phyloP scores from a whole-genome alignment of 768 basidiomycete genomes.

The Boletus pseudopeckii region DNA sequence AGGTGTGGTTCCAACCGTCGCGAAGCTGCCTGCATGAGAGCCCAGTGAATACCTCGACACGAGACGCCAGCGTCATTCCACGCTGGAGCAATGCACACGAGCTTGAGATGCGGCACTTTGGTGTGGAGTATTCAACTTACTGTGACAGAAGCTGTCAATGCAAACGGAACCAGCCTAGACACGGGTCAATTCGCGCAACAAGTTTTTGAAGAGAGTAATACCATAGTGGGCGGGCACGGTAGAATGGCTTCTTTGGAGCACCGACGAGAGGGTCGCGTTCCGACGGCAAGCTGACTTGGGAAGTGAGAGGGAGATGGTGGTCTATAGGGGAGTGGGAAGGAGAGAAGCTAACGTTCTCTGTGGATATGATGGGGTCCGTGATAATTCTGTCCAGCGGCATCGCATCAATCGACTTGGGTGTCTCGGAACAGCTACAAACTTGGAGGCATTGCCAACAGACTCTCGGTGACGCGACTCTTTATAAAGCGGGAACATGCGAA shows the following conservation, averaged over 20 bases:
- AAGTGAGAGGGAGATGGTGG: slow-evolving; percentile 12
- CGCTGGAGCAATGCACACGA: slow-evolving; percentile 44
- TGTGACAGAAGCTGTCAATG: slow-evolving; percentile 60
- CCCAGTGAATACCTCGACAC: slow-evolving; percentile 76
- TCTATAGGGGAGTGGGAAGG: slow-evolving; percentile 23
- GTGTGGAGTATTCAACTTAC: slow-evolving; percentile 37
- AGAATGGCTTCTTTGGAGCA: slow-evolving; percentile 41
- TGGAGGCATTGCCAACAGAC: slow-evolving; percentile 9
- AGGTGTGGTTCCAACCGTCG: slow-evolving; percentile 40
- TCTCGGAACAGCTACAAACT: background rate
- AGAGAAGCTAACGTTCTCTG: slow-evolving; percentile 30
- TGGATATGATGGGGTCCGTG: slow-evolving; percentile 34
- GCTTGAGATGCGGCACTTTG: background rate
- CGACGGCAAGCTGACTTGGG: slow-evolving; percentile 17
- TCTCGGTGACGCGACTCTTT: slow-evolving; percentile 13
- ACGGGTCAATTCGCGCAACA: slow-evolving; percentile 5
- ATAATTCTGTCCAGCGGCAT: slow-evolving; percentile 32
- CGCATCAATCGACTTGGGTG: background rate
- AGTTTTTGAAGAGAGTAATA: slow-evolving; percentile 13
- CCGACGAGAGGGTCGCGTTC: slow-evolving; percentile 36
- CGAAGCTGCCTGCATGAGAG: slow-evolving; percentile 65
- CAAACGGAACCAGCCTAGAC: slow-evolving; percentile 68
- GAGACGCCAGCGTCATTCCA: slow-evolving; percentile 74
- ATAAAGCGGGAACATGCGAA: slow-evolving; percentile 24
- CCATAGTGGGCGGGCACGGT: slow-evolving; percentile 49